Evolutionary conservation across 1,284 basidiomycete genomes (phyloP).

Genomic region (Athelia sp.): DNA sequence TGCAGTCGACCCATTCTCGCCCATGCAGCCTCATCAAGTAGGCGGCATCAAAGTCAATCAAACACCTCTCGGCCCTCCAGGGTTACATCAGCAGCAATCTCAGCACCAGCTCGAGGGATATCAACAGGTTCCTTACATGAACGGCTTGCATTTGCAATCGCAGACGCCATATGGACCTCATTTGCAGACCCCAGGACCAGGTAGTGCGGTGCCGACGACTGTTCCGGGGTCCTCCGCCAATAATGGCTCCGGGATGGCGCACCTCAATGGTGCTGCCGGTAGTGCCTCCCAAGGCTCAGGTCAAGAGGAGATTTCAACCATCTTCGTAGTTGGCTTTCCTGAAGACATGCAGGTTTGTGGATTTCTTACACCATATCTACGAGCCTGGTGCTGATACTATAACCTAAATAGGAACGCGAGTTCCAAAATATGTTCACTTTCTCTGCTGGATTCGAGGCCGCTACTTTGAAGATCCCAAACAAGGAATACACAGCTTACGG

Average conservation of each 20-base stretch:
- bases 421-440: constrained; percentile 99
- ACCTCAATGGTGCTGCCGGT: constrained; percentile 18
- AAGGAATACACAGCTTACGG: constrained; percentile 76
- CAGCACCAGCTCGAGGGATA: constrained; percentile 30
- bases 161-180: constrained; percentile 73
- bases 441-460: constrained; percentile 92
- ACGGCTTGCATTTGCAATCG: constrained; percentile 48
- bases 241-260: constrained; percentile 14
- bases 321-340: constrained; percentile 98
- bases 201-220: constrained; percentile 14
- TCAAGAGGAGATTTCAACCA: constrained; percentile 93
- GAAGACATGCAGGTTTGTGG: constrained; percentile 89
- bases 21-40: not conserved
- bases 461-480: constrained; percentile 94
- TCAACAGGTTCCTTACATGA: constrained; percentile 28
- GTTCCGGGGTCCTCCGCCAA: constrained; percentile 18
- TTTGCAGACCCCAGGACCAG: constrained; percentile 38
- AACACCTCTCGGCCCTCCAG: not conserved
- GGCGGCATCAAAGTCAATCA: not conserved
- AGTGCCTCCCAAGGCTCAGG: constrained; percentile 16
- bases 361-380: constrained; percentile 8
- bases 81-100: constrained; percentile 15
- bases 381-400: constrained; percentile 13
- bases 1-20: not conserved
- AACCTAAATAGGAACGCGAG: constrained; percentile 76